Evolutionary conservation across 2,329 filamentous ascomycete genomes (phyloP), one percentile per base, ranked within the genome.

Genomic region (Nigrospora osmanthi): DNA sequence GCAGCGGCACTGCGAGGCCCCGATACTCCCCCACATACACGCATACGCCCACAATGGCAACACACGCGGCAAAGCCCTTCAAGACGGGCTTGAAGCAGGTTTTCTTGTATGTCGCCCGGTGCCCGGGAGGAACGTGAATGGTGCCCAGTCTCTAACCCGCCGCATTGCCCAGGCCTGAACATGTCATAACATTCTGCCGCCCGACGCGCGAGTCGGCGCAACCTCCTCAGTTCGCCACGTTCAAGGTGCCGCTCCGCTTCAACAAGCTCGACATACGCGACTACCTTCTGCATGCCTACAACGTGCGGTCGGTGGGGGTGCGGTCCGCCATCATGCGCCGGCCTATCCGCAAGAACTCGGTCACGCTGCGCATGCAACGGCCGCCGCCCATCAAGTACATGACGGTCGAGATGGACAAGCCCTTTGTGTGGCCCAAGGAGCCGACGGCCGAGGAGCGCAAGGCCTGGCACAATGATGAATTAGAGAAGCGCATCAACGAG

Each of bases 241-340:
- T 98, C 79, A 76, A 84, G 58, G 91, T 96, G 31, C 93, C 93
- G 11, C 77, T 97, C 56, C 82, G 80, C 57, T 89, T 96, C 75
- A 95, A 89, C 75, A 98, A 98, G 71, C 84, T 97, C 66, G 93
- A 98, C 65, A 71, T 98, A 36, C 87, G 89, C 65, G 90, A 96
- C 71, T 98, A 97, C 72, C 83, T 98, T 50, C 87, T 80, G 71
- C 83, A 95, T 65, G 78, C 79, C 37, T 98, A 98, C 74, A 75
- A 78, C 49, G 83, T 97, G 49, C 76, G 83, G 52, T 80, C 84
- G 44, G 70, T 80, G 43, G 74, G 74, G 53, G 81, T 97, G 50
- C 86, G 91, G 49, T 89, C 87, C 43, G 91, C 80, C 60, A 79
- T 97, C 59, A 82, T 87, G 57, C 80, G 84, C 66, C 75, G 81